Conservation (phyloP, 257 asterid species). For the Ligustrum vulgare region DNA sequence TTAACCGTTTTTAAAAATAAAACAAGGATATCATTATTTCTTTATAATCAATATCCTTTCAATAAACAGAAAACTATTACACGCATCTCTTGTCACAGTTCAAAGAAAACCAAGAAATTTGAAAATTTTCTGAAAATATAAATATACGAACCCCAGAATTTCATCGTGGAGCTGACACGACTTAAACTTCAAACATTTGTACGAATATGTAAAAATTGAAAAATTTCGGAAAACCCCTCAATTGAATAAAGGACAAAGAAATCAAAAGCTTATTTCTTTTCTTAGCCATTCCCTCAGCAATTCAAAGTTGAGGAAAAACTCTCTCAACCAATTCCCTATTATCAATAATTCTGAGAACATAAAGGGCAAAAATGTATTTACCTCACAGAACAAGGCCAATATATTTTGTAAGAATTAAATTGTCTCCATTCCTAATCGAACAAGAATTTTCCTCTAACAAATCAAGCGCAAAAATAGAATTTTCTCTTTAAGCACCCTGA, state of each 20-base stretch:
- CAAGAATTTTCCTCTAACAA: constrained; percentile 4
- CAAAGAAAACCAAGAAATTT: background rate
- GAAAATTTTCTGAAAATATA: background rate
- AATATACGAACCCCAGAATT: background rate
- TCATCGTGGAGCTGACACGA: background rate
- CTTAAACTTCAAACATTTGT: background rate
- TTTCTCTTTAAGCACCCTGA: background rate
- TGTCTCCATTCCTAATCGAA: constrained; percentile 12
- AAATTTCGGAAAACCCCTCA: background rate
- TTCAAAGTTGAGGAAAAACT: background rate
- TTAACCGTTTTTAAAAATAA: background rate
- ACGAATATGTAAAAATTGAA: background rate
- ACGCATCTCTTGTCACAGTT: background rate
- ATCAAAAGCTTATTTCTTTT: background rate
- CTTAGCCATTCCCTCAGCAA: background rate
- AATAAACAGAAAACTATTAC: background rate
- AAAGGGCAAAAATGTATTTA: background rate
- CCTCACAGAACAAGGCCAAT: constrained; percentile 16
- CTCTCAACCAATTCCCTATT: background rate
- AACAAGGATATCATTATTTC: background rate
- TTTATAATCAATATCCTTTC: background rate
- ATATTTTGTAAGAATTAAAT: background rate
- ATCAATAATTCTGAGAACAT: background rate
- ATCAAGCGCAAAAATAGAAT: constrained; percentile 21
- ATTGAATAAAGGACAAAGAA: background rate